Evolutionary conservation across 768 basidiomycete genomes (phyloP), one percentile per base, ranked within the genome.

Genomic region (Auriscalpium microsporum): DNA sequence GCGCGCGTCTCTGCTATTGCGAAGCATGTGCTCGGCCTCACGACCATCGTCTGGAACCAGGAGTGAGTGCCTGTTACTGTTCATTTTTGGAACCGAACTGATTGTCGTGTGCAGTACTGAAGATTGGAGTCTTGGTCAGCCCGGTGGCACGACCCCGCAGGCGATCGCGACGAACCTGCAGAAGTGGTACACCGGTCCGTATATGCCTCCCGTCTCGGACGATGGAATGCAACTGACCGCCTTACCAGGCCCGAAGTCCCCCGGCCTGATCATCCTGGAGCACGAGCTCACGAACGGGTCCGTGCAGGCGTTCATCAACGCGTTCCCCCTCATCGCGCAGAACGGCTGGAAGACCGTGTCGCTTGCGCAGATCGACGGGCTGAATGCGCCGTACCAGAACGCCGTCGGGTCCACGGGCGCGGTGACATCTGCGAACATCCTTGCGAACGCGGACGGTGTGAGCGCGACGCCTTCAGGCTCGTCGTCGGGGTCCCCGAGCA

Each of bases 111-210:
- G 21, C 63, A 90, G 87, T 64, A 84, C 91, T n/a, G 69, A 74
- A 35, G 92, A 94, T 68, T 94, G 92, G 92, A 78, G 77, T 42
- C 71, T 90, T 48, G 71, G 72, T 34, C 62, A 66, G 35, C 59
- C 65, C 52, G 69, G 64, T 48, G 68, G 64, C 50, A 82, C 80
- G 1, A 83, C 82, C 2, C 61, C 68, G 16, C 64, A 75, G 8
- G 14, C 52, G 9, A 56, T 61, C 21, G 42, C 51, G 8, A 38
- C 33, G 10, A 46, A 56, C n/a, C 51, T 61, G 21, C 52, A 58
- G 42, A n/a, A 14, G 10, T 59, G 60, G 58, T 40, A 48, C 5
- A 28, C 28, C 7, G 58, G 60, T 61, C 50, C 7, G 52, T 48
- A 33, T 19, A 17, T 47, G 8, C 28, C 2, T 28, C 28, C 28